Percentiles rank a stretch among this genome's conserved stretches.
These are phyloP conservation scores for Aureobasidium vineae DNA, from an alignment of 2,329 filamentous ascomycete species.

Conservation along the genomic window DNA sequence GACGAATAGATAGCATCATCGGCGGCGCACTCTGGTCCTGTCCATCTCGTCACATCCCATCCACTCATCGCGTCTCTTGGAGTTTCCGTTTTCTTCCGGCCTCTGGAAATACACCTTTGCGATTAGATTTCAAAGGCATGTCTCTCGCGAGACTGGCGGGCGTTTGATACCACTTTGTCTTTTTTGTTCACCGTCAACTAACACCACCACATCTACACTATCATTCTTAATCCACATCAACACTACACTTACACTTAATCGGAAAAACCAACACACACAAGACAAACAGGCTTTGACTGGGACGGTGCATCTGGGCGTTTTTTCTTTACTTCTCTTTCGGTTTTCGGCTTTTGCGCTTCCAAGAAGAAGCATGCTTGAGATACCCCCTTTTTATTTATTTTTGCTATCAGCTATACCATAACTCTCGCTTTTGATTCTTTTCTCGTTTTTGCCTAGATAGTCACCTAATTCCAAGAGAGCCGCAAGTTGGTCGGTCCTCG, in stretches of 20 bases:
- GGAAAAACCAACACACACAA: slow-evolving; percentile 1
- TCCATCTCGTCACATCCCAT: neutral
- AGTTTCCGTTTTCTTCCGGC: neutral
- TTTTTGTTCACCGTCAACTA: neutral
- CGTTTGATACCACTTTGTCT: slow-evolving; percentile 19
- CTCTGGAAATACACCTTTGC: slow-evolving; percentile 10
- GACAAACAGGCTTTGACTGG: slow-evolving; percentile 14
- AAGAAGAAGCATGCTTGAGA: slow-evolving; percentile 1
- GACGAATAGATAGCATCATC: neutral
- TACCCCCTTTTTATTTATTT: neutral
- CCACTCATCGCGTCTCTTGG: slow-evolving; percentile 2
- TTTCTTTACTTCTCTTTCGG: neutral
- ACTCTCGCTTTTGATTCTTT: neutral
- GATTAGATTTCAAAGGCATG: slow-evolving; percentile 18
- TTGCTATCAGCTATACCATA: neutral
- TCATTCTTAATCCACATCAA: slow-evolving; percentile 1
- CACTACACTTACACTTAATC: slow-evolving; percentile 11
- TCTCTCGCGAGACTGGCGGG: slow-evolving; percentile 22
- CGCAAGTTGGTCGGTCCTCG: neutral
- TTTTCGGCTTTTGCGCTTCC: neutral
- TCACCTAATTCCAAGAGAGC: neutral
- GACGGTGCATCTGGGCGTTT: slow-evolving; percentile 19
- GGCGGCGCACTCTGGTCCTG: neutral
- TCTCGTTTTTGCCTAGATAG: neutral
- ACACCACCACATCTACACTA: neutral